phyloP scores from a whole-genome alignment of 2,329 filamentous ascomycete genomes.

The Leptographium procerum region DNA sequence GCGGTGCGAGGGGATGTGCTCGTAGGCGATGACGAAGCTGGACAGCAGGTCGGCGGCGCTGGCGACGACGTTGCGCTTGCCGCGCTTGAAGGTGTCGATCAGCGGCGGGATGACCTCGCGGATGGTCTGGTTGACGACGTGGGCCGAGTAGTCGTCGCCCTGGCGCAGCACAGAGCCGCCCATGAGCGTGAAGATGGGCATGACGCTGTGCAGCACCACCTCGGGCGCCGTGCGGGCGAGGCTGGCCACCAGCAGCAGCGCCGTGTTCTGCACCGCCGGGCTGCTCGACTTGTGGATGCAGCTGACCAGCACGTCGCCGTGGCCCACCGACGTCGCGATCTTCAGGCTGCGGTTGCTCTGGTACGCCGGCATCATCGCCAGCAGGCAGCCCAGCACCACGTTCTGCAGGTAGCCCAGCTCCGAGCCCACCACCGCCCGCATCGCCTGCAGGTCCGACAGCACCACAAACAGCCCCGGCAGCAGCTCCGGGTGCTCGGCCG shows the following conservation, averaged over 20 bases:
- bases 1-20: slow-evolving; percentile 85
- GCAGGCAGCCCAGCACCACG: slow-evolving; percentile 67
- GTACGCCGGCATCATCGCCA: slow-evolving; percentile 72
- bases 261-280: slow-evolving; percentile 86
- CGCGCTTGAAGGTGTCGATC: slow-evolving; percentile 72
- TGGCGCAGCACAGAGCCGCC: slow-evolving; percentile 82
- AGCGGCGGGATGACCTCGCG: slow-evolving; percentile 87
- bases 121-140: slow-evolving; percentile 92
- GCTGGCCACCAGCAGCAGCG: slow-evolving; percentile 75
- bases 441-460: slow-evolving; percentile 77
- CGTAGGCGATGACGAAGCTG: slow-evolving; percentile 92
- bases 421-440: slow-evolving; percentile 68
- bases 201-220: slow-evolving; percentile 87
- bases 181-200: slow-evolving; percentile 99
- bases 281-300: slow-evolving; percentile 87
- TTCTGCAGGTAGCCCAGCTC: slow-evolving; percentile 87
- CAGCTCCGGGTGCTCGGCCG: slow-evolving; percentile 63
- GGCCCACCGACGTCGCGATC: slow-evolving; percentile 68
- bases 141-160: slow-evolving; percentile 91
- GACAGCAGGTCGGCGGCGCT: slow-evolving; percentile 84
- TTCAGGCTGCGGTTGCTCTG: slow-evolving; percentile 48
- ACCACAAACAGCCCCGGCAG: slow-evolving; percentile 71
- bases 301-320: slow-evolving; percentile 84
- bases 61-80: slow-evolving; percentile 64
- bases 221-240: slow-evolving; percentile 82